These are phyloP conservation scores for Xylaria sp. DNA, from an alignment of 2,329 filamentous ascomycete species.

Conservation along the genomic window DNA sequence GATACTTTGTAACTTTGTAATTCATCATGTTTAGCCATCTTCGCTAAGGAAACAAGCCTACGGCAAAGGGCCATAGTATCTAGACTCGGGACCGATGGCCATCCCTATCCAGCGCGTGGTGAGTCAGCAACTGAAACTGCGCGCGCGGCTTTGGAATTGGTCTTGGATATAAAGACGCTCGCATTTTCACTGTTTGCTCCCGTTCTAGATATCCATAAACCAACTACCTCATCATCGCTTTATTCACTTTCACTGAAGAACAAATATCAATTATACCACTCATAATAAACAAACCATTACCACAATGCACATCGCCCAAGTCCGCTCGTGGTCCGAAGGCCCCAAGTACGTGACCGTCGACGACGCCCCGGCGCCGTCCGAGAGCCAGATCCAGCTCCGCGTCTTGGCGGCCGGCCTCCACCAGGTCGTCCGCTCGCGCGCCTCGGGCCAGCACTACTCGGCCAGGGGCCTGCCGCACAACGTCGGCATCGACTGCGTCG, in stretches of 20 bases:
- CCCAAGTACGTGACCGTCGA: constrained; percentile 49
- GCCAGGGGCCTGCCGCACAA: constrained; percentile 61
- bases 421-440: constrained; percentile 64
- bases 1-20: not conserved
- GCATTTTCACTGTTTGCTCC: not conserved
- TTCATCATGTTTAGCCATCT: not conserved
- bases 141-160: not conserved
- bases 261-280: not conserved
- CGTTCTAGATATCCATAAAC: not conserved
- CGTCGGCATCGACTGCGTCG: constrained; percentile 66
- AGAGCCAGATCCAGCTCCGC: constrained; percentile 59
- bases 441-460: constrained; percentile 66
- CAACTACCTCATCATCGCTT: not conserved
- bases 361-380: constrained; percentile 52
- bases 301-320: constrained; percentile 47
- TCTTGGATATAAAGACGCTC: not conserved
- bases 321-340: constrained; percentile 46
- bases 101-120: not conserved
- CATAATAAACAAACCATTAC: not conserved
- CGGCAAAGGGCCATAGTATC: too few species aligned
- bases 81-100: too few species aligned
- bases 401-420: constrained; percentile 65
- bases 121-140: not conserved
- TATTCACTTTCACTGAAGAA: not conserved
- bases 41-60: not conserved